Base-by-base conservation (phyloP, 805 yeast genomes). In the Nakazawaea pomicola region DNA sequence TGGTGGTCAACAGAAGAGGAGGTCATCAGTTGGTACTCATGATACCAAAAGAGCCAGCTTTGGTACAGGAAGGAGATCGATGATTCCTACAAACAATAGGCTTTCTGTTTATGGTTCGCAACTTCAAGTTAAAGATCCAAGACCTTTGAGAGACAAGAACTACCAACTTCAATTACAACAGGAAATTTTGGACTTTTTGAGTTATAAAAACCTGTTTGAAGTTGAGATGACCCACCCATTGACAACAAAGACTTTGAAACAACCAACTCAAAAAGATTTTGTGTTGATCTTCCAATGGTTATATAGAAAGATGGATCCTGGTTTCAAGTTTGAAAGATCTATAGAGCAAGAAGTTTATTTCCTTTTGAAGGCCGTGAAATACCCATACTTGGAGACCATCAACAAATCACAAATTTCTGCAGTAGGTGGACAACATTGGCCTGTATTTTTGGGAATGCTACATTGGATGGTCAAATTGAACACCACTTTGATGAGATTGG, bases 401-500 rank as follows among this genome's bases (percentile, higher is more conserved):
- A 85, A 83, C 58, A 81, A 89, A 53, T 82, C 93, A 1, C 95
- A 87, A 55, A 80, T 89, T 29, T 78, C 89, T 29, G 96, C 96
- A 0, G 96, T 87, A 10, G 96, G 96, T 5, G 95, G 95, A 2
- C 79, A 83, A 36, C 80, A 79, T 49, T 89, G 96, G 96, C 88
- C 86, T 10, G 72, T 74, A 6, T 85, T 87, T 49, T 58, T 89
- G 31, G 95, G 93, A 1, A 76, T 90, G 74, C 62, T 89, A 17
- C 80, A 83, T 56, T 89, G 96, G 96, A 57, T 89, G 33, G 78
- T 83, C 4, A 76, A 77, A 48, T 67, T 78, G 46, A 79, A 68
- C 51, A 54, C 46, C 47, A 68, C 65, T 38, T 58, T 66, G 43
- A 76, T 73, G 36, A 53, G 54, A 30, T 57, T 60, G 36, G 75